Percentiles rank a stretch among this genome's conserved stretches.
These are phyloP conservation scores for Lepidium africanum DNA, from an alignment of 345 rosid species.

Conservation along the genomic window DNA sequence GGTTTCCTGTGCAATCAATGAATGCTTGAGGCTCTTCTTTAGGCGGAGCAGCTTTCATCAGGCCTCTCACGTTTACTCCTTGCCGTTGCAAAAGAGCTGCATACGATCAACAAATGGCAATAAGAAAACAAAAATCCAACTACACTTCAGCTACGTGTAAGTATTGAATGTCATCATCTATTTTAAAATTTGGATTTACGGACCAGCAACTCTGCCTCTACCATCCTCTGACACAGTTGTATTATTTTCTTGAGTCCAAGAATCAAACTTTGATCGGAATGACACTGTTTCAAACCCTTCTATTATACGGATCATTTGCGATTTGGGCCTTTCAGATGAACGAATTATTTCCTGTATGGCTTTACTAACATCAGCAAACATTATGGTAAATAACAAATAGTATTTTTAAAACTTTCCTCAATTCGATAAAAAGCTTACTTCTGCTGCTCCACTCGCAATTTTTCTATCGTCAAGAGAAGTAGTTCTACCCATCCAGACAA, in stretches of 20 bases:
- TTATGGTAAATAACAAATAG: neutral
- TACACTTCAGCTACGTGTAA: neutral
- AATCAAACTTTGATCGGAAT: constrained; percentile 79
- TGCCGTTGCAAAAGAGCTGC: constrained; percentile 85
- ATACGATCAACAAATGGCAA: constrained; percentile 5
- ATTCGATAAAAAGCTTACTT: constrained; percentile 11
- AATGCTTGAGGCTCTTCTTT: constrained; percentile 80
- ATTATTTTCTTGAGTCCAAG: constrained; percentile 74
- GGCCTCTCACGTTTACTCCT: constrained; percentile 88
- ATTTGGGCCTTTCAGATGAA: constrained; percentile 48
- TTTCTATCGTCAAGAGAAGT: constrained; percentile 35
- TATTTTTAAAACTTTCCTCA: neutral
- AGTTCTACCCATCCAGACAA: constrained; percentile 38
- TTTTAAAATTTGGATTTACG: constrained; percentile 7
- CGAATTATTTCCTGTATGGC: constrained; percentile 61
- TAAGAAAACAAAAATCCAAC: neutral
- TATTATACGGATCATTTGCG: constrained; percentile 73
- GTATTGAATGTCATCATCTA: neutral
- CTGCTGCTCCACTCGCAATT: constrained; percentile 30
- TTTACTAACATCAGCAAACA: constrained; percentile 21
- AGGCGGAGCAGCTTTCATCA: constrained; percentile 68
- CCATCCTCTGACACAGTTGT: constrained; percentile 93
- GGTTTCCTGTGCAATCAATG: constrained; percentile 90
- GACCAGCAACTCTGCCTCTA: constrained; percentile 98
- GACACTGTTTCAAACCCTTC: constrained; percentile 95